Evolutionary conservation across 1,139 yeast species (phyloP).

Genomic region (Pichia sp.): DNA sequence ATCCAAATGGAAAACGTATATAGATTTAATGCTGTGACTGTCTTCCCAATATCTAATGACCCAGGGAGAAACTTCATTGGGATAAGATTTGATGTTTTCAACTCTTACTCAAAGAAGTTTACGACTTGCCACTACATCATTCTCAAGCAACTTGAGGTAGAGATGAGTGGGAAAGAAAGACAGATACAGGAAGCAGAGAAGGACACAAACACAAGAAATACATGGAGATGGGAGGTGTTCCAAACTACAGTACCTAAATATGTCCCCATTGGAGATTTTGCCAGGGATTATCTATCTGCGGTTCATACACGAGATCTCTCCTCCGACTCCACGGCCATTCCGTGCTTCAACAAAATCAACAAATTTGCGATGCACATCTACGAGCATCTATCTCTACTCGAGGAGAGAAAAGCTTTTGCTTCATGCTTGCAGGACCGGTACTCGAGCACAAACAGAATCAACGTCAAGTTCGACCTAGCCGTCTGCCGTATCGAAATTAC

Average conservation of each 20-base stretch:
- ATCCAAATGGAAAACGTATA: slow-evolving; percentile 39
- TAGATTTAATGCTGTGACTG: slow-evolving; percentile 43
- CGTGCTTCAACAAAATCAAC: slow-evolving; percentile 13
- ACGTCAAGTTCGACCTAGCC: neutral
- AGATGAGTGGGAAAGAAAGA: slow-evolving; percentile 22
- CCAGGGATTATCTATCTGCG: slow-evolving; percentile 18
- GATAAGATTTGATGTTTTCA: slow-evolving; percentile 42
- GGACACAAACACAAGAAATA: slow-evolving; percentile 16
- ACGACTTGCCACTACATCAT: slow-evolving; percentile 42
- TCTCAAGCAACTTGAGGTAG: slow-evolving; percentile 29
- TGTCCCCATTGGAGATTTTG: slow-evolving; percentile 29
- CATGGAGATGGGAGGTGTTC: slow-evolving; percentile 34
- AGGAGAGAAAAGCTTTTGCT: slow-evolving; percentile 18
- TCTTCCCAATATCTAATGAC: slow-evolving; percentile 37
- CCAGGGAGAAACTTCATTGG: slow-evolving; percentile 35
- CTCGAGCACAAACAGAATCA: neutral
- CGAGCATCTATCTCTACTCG: slow-evolving; percentile 23
- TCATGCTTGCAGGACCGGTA: neutral
- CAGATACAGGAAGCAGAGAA: neutral
- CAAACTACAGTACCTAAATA: slow-evolving; percentile 44
- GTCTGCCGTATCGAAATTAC: slow-evolving; percentile 1
- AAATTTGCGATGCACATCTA: slow-evolving; percentile 28
- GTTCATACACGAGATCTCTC: neutral
- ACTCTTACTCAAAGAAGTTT: slow-evolving; percentile 29
- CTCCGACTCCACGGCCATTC: neutral